A percentile compares a stretch with the other conserved stretches of the same genome.
These are phyloP conservation scores for Colletotrichum tropicale DNA, from an alignment of 2,329 filamentous ascomycete species.

Conservation along the genomic window DNA sequence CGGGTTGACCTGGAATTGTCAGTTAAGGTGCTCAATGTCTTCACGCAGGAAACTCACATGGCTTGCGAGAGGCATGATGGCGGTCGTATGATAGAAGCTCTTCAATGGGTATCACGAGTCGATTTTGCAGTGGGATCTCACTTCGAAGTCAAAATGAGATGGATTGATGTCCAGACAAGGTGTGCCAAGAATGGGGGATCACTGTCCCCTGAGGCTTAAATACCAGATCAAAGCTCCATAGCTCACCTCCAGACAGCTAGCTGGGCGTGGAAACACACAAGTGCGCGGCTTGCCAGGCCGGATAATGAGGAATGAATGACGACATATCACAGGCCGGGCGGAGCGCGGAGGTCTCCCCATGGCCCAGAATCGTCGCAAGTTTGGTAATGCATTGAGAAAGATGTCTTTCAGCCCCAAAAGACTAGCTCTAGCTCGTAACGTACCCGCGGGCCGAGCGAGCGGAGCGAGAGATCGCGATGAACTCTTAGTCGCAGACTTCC, in stretches of 20 bases:
- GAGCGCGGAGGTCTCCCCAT: background rate
- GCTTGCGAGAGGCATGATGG: slow-evolving; percentile 19
- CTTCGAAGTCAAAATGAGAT: background rate
- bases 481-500: background rate
- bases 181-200: background rate
- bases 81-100: background rate
- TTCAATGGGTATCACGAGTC: background rate
- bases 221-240: background rate
- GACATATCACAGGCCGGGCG: slow-evolving; percentile 1
- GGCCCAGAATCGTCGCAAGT: background rate
- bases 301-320: slow-evolving; percentile 16
- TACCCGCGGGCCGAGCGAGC: slow-evolving; percentile 1
- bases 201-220: background rate
- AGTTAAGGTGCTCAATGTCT: background rate
- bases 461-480: background rate
- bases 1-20: slow-evolving; percentile 45
- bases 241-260: background rate
- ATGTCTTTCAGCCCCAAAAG: background rate
- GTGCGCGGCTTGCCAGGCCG: background rate
- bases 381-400: background rate
- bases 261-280: background rate
- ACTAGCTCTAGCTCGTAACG: background rate
- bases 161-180: background rate
- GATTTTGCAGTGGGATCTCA: background rate
- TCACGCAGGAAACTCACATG: slow-evolving; percentile 5